phyloP scores from a whole-genome alignment of 2,329 filamentous ascomycete genomes.

The Penicillium sp. region DNA sequence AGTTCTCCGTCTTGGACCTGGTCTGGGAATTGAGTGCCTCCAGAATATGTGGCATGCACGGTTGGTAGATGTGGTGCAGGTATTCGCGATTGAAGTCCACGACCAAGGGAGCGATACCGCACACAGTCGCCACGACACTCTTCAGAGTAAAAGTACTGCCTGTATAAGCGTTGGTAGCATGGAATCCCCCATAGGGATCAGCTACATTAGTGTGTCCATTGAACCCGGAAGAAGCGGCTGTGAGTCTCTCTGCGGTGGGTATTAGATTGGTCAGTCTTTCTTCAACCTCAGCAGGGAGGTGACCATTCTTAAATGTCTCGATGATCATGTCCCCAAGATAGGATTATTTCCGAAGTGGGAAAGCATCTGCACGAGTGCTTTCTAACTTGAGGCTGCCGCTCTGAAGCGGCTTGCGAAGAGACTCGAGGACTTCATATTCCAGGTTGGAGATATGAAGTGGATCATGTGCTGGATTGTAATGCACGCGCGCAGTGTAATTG shows the following conservation, averaged over 20 bases:
- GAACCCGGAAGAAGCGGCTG: constrained; percentile 18
- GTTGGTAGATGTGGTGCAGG: constrained; percentile 41
- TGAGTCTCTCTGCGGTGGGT: constrained; percentile 21
- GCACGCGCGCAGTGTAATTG: constrained; percentile 8
- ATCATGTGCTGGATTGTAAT: constrained; percentile 38
- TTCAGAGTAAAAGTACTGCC: constrained; percentile 45
- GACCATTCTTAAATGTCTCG: constrained; percentile 29
- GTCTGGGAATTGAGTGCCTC: constrained; percentile 14
- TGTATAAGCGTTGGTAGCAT: constrained; percentile 39
- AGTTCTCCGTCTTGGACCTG: constrained; percentile 16
- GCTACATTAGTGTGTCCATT: constrained; percentile 4
- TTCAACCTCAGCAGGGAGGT: constrained; percentile 31
- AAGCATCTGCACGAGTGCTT: constrained; percentile 45
- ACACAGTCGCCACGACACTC: constrained; percentile 40
- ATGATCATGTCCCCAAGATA: constrained; percentile 30
- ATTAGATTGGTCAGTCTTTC: constrained; percentile 24
- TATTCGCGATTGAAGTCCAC: constrained; percentile 44
- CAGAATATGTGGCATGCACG: constrained; percentile 39
- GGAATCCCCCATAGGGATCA: constrained; percentile 38
- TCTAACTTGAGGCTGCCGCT: constrained; percentile 36
- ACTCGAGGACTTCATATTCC: constrained; percentile 29
- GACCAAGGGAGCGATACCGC: constrained; percentile 40
- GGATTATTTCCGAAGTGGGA: constrained; percentile 41
- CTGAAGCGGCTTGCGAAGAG: constrained; percentile 18
- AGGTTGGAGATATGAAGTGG: constrained; percentile 44